These are phyloP conservation scores for Torulaspora maleeae DNA, from an alignment of 805 yeast species.

Conservation along the genomic window DNA sequence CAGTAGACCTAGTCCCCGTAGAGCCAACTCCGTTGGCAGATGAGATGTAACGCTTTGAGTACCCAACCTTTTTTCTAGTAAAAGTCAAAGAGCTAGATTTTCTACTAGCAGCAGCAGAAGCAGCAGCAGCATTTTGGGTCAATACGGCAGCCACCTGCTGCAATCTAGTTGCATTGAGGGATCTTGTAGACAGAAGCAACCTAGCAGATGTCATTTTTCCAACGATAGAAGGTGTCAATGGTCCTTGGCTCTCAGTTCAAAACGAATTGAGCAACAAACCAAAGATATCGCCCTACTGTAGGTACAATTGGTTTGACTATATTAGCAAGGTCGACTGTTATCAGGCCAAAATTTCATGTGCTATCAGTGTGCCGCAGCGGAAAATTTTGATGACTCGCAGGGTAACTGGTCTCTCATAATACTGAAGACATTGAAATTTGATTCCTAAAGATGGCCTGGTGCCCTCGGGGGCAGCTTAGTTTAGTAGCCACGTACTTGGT, in stretches of 20 bases:
- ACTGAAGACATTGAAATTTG: background rate
- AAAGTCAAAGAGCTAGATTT: constrained; percentile 13
- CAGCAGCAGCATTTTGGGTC: constrained; percentile 17
- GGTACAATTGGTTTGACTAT: too few relatives aligned
- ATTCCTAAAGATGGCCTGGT: background rate
- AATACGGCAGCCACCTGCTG: constrained; percentile 19
- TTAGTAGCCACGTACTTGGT: background rate
- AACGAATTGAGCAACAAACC: background rate
- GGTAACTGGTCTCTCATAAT: background rate
- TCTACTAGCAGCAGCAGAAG: constrained; percentile 5
- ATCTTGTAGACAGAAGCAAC: constrained; percentile 28
- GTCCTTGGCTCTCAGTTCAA: background rate
- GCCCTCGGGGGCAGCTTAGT: too few relatives aligned
- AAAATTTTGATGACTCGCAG: constrained; percentile 1
- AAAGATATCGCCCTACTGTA: background rate
- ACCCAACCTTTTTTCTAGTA: constrained; percentile 26
- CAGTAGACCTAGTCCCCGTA: constrained; percentile 77
- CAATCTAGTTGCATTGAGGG: constrained; percentile 20
- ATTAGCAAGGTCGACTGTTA: too few relatives aligned
- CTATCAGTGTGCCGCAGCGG: too few relatives aligned
- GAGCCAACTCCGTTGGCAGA: constrained; percentile 29
- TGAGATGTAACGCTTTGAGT: constrained; percentile 26
- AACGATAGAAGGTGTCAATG: background rate
- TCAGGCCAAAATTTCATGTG: too few relatives aligned
- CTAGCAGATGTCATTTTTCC: constrained; percentile 27